Evolutionary conservation across 345 rosid genomes (phyloP), one percentile per base, ranked within the genome.

Genomic region (Eucalyptus erythrocorys): DNA sequence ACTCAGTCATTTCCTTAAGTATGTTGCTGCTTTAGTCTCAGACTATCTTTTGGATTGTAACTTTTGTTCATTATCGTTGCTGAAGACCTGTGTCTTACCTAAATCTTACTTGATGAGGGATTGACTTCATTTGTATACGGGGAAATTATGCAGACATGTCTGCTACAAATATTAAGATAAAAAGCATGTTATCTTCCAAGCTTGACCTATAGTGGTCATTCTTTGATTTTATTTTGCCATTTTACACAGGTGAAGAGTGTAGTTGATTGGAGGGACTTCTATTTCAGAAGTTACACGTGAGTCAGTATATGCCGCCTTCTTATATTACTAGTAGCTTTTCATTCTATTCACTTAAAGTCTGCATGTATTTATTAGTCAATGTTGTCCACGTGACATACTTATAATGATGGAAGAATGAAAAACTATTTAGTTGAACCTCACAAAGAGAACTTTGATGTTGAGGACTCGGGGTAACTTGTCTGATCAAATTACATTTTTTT

Each of bases 191-290:
- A 21, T 26, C 15, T 1, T 21, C 47, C 84, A 40, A 21, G 30
- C 84, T 76, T 76, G 13, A 40, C 30, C 9, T 13, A 40, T 40
- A 32, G 66, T 49, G n/a, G 87, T 55, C 45, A 32, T 50, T 86
- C 87, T 86, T 51, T 37, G 55, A 55, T 26, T 64, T 26, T 64
- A 47, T 19, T 90, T 66, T 37, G 27, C 30, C 34, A 84, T 48
- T 90, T 90, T 87, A 90, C 91, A 87, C 88, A 96, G 99, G 98
- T 97, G 92, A 96, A 95, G 93, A 95, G 99, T 93, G 89, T 97
- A 64, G 97, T 97, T 37, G 98, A 95, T 71, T 97, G 99, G 99
- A 94, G 97, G 85, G 97, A 93, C 64, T 97, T 97, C 95, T 97
- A 96, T 93, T 89, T 92, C 88, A 93, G 92, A 93, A 94, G 95